Percentiles rank a stretch among this genome's conserved stretches.
Conservation (phyloP, 2,329 filamentous ascomycete species). For the Penicillium sp. region DNA sequence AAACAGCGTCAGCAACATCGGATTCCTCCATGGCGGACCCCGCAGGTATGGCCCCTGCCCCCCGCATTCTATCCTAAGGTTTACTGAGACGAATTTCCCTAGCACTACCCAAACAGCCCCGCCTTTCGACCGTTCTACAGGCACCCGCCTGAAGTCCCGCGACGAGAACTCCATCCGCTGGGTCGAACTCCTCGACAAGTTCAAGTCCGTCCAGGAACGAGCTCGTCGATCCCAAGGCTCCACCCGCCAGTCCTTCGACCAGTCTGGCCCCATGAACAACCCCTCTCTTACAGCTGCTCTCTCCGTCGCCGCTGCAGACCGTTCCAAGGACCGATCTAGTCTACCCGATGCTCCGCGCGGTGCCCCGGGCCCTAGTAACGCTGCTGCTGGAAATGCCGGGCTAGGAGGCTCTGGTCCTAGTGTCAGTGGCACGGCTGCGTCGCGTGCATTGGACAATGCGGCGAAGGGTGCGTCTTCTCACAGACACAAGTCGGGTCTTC, state of each 20-base stretch:
- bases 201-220: conserved; percentile 83
- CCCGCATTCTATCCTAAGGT: not conserved
- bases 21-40: conserved; percentile 81
- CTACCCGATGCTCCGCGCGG: conserved; percentile 36
- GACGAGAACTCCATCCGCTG: conserved; percentile 85
- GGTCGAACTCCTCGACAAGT: conserved; percentile 91
- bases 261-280: conserved; percentile 51
- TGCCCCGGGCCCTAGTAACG: conserved; percentile 15
- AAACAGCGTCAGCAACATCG: conserved; percentile 95
- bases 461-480: conserved; percentile 37
- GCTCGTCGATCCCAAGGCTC: conserved; percentile 66
- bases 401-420: conserved; percentile 16
- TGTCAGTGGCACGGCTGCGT: conserved; percentile 45
- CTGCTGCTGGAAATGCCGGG: conserved; percentile 41
- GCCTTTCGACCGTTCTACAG: conserved; percentile 62
- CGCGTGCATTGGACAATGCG: conserved; percentile 14
- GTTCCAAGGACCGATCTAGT: conserved; percentile 29
- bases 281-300: conserved; percentile 33
- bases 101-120: conserved; percentile 30
- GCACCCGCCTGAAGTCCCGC: conserved; percentile 73
- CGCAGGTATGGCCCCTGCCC: conserved; percentile 61
- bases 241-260: conserved; percentile 43
- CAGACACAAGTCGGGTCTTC: conserved; percentile 62
- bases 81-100: conserved; percentile 3
- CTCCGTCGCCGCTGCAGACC: conserved; percentile 28